A percentile compares a stretch with the other conserved stretches of the same genome.
phyloP scores from a whole-genome alignment of 345 rosid species.

The Salix exigua region DNA sequence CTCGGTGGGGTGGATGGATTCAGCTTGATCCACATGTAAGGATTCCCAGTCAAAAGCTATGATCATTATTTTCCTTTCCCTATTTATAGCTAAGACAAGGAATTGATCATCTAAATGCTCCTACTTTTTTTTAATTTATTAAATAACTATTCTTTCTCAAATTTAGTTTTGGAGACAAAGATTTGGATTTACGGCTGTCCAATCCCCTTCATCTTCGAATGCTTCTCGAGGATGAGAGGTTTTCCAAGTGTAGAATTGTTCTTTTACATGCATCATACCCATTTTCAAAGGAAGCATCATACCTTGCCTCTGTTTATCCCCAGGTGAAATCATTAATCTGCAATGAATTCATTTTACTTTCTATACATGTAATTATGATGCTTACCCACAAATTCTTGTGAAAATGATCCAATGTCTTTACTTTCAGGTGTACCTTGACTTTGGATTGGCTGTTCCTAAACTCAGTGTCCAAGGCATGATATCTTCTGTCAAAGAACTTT shows the following conservation, averaged over 20 bases:
- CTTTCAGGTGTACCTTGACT: slow-evolving; percentile 82
- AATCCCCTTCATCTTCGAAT: slow-evolving; percentile 85
- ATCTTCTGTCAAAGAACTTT: slow-evolving; percentile 79
- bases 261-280: slow-evolving; percentile 96
- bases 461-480: slow-evolving; percentile 86
- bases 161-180: slow-evolving; percentile 83
- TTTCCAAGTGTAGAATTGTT: slow-evolving; percentile 62
- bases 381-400: not conserved
- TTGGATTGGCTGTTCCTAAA: slow-evolving; percentile 93
- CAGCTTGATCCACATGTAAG: slow-evolving; percentile 1
- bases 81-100: not conserved
- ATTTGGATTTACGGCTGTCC: slow-evolving; percentile 77
- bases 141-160: slow-evolving; percentile 1
- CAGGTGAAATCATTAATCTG: slow-evolving; percentile 46
- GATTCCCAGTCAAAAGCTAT: not conserved
- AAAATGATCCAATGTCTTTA: slow-evolving; percentile 15
- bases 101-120: not conserved
- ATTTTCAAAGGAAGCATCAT: slow-evolving; percentile 89
- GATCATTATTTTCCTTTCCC: slow-evolving; percentile 17
- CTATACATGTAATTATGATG: not conserved
- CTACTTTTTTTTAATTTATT: not conserved
- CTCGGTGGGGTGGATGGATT: not conserved
- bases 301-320: slow-evolving; percentile 73
- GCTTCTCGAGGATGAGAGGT: slow-evolving; percentile 75
- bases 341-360: not conserved